Base-by-base conservation (phyloP, 179 eudicot genomes). In the Amaranthus tricolor region DNA sequence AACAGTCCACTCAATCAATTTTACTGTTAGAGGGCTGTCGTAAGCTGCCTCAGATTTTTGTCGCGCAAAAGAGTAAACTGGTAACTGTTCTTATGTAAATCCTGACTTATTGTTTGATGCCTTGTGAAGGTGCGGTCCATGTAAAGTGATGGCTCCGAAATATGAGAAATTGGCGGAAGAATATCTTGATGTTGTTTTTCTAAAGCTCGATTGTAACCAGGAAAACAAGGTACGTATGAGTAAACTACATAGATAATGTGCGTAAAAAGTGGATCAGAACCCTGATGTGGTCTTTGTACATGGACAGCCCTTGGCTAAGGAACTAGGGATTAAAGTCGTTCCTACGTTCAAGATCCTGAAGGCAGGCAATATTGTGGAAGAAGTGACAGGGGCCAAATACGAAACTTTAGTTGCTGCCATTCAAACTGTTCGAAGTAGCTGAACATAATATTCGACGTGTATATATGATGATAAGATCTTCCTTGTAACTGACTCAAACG, bases 341-440 rank as follows among this genome's bases (percentile, higher is more conserved):
- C 99, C 99, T 0, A 95, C 99, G n/a, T 95, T 95, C 93, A 95
- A 95, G 87, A 88, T 95, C 77, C 82, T 95, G 16, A 93, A 88
- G 80, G 84, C 84, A 1, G 76, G 85, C 71, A 87, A 89, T 80
- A 62, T 95, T 66, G 86, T 86, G 31, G 88, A 87, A 71, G 99
- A 95, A 80, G 93, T 93, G 24, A 95, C 96, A 0, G 97, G 97
- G 56, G 97, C 97, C 64, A 95, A 93, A 82, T 71, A 86, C 17
- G 97, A 95, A n/a, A 85, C 88, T 19, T 70, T 95, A 72, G 84
- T 90, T 68, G 84, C 70, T 68, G 96, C 93, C 21, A 93, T 95
- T 66, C 89, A 95, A n/a, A 66, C 74, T 20, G 93, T 75, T 9
- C 77, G 89, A 79, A 78, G 80, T 61, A 82, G 83, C 75, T 92